Evolutionary conservation across 2,329 filamentous ascomycete genomes (phyloP).

Genomic region (Neofusicoccum laricinum): DNA sequence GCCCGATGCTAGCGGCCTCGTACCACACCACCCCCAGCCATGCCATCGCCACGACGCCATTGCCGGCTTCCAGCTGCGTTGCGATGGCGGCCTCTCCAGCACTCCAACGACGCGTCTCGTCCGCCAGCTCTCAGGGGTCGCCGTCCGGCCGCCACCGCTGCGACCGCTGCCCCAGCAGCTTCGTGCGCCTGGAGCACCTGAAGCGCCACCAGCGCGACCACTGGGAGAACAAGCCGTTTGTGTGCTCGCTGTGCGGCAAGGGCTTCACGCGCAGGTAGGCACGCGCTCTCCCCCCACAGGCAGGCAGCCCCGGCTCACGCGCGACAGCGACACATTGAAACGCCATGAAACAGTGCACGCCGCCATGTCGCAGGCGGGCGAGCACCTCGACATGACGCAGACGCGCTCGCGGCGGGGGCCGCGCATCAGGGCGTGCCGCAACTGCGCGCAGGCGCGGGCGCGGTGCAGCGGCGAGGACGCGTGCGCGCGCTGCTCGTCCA

Average conservation of each 20-base stretch:
- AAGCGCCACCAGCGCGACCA: conserved; percentile 42
- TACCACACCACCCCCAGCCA: background rate
- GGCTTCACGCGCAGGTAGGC: conserved; percentile 41
- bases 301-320: background rate
- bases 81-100: background rate
- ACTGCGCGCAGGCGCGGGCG: conserved; percentile 9
- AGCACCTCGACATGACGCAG: background rate
- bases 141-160: background rate
- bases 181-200: conserved; percentile 39
- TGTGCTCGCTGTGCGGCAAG: conserved; percentile 38
- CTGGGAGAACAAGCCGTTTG: conserved; percentile 40
- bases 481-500: background rate
- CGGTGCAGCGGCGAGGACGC: background rate
- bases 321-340: background rate
- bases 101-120: background rate
- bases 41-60: background rate
- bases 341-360: background rate
- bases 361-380: background rate
- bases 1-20: background rate
- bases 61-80: background rate
- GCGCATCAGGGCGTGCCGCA: background rate
- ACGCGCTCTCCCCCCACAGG: background rate
- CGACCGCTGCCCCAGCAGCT: conserved; percentile 32
- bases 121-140: background rate
- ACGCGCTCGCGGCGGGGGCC: background rate